Evolutionary conservation across 495 filamentous ascomycete species (phyloP), one percentile per base, ranked within the genome.

Genomic region (Aspergillus mulundensis): DNA sequence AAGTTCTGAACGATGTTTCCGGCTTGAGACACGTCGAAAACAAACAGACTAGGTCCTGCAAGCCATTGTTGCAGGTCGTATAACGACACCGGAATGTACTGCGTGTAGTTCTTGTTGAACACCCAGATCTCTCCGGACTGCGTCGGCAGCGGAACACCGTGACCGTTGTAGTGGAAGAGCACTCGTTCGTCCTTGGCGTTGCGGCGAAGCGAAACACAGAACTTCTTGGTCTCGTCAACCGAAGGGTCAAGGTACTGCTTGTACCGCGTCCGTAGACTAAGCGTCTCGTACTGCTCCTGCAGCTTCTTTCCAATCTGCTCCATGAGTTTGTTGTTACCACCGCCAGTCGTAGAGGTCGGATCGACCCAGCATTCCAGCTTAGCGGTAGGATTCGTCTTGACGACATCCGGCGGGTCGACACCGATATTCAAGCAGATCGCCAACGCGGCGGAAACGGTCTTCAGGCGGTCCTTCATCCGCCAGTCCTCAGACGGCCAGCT

Each of bases 51-150:
- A 3, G 94, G 94, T 0, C 91, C 92, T 40, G 91, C 93, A 4
- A 99, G 84, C 95, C 95, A 99, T 20, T 85, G 84, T 67, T 97
- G 95, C 20, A 99, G 80, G 61, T 99, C 94, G 66, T 96, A 97
- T 8, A 99, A 73, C 1, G 93, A 96, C 44, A 99, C 88, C 0
- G 94, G 94, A 28, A 99, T 99, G 62, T 99, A 99, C 70, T 99
- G 94, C 0, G 94, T 99, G 66, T 96, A 99, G 61, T 89, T 96
- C 58, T 90, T 92, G 73, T 99, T 99, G 72, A 99, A 98, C 2
- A 97, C 95, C 94, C 94, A 99, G 12, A 99, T 95, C 70, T 99
- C 94, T 10, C 94, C 94, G 3, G 93, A 97, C 4, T 88, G 83
- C 4, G 94, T 99, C 25, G 94, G 94, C 61, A 96, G 88, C 5